Percentiles rank a stretch among this genome's conserved stretches.
Evolutionary conservation across 331 rosid species (phyloP).

Genomic region (Acacia concinna): DNA sequence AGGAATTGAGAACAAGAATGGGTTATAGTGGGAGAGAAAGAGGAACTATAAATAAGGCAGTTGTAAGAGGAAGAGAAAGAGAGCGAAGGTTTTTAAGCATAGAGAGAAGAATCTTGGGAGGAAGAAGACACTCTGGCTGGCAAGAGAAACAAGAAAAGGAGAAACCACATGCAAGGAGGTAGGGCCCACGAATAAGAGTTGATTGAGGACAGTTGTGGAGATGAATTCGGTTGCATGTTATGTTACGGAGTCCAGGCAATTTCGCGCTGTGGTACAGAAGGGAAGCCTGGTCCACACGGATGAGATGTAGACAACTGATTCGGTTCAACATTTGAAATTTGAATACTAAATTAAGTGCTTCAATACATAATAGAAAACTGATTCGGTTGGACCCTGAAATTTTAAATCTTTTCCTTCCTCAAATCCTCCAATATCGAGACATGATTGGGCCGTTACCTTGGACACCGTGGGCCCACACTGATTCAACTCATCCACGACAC

Average conservation of each 20-base stretch:
- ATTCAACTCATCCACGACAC: slow-evolving; percentile 26
- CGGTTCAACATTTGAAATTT: background rate
- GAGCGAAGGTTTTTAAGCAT: background rate
- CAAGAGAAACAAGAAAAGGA: slow-evolving; percentile 4
- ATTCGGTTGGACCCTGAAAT: background rate
- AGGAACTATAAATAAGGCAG: background rate
- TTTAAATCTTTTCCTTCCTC: no score
- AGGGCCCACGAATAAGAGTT: slow-evolving; percentile 21
- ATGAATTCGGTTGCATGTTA: slow-evolving; percentile 14
- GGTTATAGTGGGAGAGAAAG: slow-evolving; percentile 5
- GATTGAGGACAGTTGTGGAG: slow-evolving; percentile 47
- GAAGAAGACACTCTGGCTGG: slow-evolving; percentile 42
- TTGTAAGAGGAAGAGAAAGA: background rate
- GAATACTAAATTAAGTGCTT: background rate
- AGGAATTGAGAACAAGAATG: background rate
- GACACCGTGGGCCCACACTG: slow-evolving; percentile 33
- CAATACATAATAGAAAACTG: slow-evolving; percentile 7
- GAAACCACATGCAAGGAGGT: background rate
- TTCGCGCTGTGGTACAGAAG: slow-evolving; percentile 38
- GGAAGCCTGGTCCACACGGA: slow-evolving; percentile 13
- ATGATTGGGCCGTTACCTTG: slow-evolving; percentile 28
- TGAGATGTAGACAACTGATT: background rate
- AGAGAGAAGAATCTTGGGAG: slow-evolving; percentile 34
- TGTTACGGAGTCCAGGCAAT: slow-evolving; percentile 39
- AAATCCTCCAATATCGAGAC: background rate